A percentile compares a stretch with the other conserved stretches of the same genome.
phyloP scores from a whole-genome alignment of 2,329 filamentous ascomycete species.

The Pseudogymnoascus sp. region DNA sequence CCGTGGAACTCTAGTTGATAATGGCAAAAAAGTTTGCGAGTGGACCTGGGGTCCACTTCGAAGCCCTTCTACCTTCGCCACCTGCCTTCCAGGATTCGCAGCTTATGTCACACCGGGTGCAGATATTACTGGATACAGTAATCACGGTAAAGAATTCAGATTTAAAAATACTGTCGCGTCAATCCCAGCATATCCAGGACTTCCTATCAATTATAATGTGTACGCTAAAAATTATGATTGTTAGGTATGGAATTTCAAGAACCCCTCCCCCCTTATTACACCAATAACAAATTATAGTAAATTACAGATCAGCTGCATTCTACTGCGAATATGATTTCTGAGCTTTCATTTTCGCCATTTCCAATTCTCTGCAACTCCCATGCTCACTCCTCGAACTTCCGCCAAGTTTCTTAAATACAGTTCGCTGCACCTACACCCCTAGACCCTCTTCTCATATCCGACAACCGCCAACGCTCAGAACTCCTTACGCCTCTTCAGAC shows the following conservation, averaged over 20 bases:
- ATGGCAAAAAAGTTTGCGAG: not conserved
- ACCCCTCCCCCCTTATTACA: not conserved
- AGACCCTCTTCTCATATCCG: not conserved
- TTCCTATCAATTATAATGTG: not conserved
- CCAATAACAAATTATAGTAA: not conserved
- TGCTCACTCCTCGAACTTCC: not conserved
- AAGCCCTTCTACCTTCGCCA: not conserved
- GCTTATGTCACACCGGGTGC: not conserved
- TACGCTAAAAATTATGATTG: not conserved
- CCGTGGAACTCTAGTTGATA: not conserved
- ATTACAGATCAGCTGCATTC: not conserved
- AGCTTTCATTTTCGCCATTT: not conserved
- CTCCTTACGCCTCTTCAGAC: not conserved
- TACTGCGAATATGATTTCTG: not conserved
- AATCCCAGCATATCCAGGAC: not conserved
- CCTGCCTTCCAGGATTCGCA: not conserved
- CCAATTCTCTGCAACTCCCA: too few species aligned
- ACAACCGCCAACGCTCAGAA: not conserved
- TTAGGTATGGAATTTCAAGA: not conserved
- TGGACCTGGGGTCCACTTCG: not conserved
- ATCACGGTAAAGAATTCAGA: not conserved
- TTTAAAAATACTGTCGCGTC: fast-evolving
- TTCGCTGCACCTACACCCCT: not conserved
- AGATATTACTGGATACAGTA: not conserved
- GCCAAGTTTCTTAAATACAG: not conserved